Percentiles rank a stretch among this genome's conserved stretches.
Conservation (phyloP, 2,329 filamentous ascomycete genomes). For the Ceratocystis lukuohia region DNA sequence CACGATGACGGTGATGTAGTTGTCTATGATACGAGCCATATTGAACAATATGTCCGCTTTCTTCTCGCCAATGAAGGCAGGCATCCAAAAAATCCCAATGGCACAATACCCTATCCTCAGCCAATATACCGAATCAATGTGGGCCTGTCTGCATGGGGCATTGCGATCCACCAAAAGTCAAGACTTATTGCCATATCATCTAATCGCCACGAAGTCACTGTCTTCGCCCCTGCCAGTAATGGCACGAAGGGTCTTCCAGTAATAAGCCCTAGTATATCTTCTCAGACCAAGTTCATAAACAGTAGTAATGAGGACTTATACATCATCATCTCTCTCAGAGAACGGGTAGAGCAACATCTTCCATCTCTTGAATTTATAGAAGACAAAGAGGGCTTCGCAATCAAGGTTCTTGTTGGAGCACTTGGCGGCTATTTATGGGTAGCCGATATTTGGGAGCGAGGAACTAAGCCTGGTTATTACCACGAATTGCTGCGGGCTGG, state of each 20-base stretch:
- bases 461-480: slow-evolving; percentile 10
- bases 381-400: slow-evolving; percentile 34
- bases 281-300: background rate
- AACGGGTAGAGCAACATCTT: slow-evolving; percentile 29
- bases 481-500: background rate
- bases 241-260: slow-evolving; percentile 1
- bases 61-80: slow-evolving; percentile 20
- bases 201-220: slow-evolving; percentile 47
- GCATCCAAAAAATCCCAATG: background rate
- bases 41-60: slow-evolving; percentile 32
- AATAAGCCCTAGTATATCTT: background rate
- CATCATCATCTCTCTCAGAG: background rate
- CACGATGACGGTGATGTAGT: slow-evolving; percentile 66
- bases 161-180: slow-evolving; percentile 16
- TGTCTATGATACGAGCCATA: slow-evolving; percentile 50
- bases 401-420: slow-evolving; percentile 39
- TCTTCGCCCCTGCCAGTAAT: slow-evolving; percentile 35
- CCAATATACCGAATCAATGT: slow-evolving; percentile 48
- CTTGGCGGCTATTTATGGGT: slow-evolving; percentile 37
- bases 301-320: background rate
- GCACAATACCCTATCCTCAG: slow-evolving; percentile 21
- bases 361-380: slow-evolving; percentile 41
- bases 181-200: slow-evolving; percentile 45
- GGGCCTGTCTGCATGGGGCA: slow-evolving; percentile 11
- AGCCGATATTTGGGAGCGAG: slow-evolving; percentile 38